phyloP scores from a whole-genome alignment of 768 basidiomycete species.

The Pisolithus tinctorius region DNA sequence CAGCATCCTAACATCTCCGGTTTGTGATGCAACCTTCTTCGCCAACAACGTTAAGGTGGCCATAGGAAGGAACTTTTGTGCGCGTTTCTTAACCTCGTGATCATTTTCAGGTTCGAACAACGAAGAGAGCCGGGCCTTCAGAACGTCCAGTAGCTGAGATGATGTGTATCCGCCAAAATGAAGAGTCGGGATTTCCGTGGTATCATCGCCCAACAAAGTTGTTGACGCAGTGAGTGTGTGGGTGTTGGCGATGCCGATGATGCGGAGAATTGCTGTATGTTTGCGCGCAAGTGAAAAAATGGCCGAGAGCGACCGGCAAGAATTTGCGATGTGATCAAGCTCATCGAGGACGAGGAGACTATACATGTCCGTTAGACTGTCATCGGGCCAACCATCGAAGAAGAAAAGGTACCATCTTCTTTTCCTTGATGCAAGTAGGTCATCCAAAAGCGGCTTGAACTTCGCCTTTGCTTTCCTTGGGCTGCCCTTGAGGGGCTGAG shows the following conservation, averaged over 20 bases:
- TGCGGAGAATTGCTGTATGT: constrained; percentile 45
- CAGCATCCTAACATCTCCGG: constrained; percentile 76
- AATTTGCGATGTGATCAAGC: constrained; percentile 72
- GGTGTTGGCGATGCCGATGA: constrained; percentile 86
- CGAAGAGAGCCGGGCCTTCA: constrained; percentile 54
- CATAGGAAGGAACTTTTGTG: constrained; percentile 53
- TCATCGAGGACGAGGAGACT: constrained; percentile 83
- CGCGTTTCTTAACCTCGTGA: constrained; percentile 14
- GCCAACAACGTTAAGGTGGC: constrained; percentile 64
- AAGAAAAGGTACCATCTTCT: constrained; percentile 43
- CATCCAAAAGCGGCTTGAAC: constrained; percentile 43
- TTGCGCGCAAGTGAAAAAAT: constrained; percentile 65
- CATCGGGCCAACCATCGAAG: constrained; percentile 5
- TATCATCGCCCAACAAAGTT: constrained; percentile 29
- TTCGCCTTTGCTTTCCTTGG: constrained; percentile 36
- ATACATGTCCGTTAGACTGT: constrained; percentile 6
- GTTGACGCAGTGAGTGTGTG: constrained; percentile 69
- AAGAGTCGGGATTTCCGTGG: constrained; percentile 49
- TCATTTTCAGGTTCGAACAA: constrained; percentile 32
- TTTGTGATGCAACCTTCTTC: constrained; percentile 74
- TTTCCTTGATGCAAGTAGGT: constrained; percentile 34
- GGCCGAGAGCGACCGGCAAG: constrained; percentile 47
- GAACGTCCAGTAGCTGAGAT: constrained; percentile 60
- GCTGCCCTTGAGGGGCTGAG: constrained; percentile 29
- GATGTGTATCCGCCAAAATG: constrained; percentile 81